Conservation (phyloP, 345 rosid species). For the Pistacia atlantica region DNA sequence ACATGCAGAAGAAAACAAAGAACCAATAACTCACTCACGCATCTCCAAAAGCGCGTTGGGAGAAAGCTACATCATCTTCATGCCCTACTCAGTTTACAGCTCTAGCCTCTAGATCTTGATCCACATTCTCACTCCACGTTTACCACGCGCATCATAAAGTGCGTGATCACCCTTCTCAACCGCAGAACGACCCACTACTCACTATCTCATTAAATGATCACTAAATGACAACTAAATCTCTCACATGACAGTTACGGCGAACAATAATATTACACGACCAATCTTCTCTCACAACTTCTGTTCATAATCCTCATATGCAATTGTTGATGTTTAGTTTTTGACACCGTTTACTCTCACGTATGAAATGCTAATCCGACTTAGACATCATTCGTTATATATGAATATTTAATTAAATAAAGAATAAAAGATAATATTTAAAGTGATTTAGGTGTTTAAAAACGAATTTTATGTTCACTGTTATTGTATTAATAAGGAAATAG, state of each 20-base stretch:
- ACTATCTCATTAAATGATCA: slow-evolving; percentile 9
- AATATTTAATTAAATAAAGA: too few species aligned
- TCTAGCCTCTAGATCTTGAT: not conserved
- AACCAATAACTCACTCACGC: not conserved
- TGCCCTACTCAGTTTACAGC: not conserved
- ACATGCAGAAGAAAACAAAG: not conserved
- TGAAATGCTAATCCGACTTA: too few species aligned
- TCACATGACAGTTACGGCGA: slow-evolving; percentile 33
- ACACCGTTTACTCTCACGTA: too few species aligned
- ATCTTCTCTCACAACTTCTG: too few species aligned
- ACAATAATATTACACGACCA: too few species aligned
- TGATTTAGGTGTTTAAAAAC: rapidly evolving
- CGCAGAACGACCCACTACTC: not conserved
- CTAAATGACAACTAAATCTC: slow-evolving; percentile 16
- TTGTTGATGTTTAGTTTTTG: too few species aligned
- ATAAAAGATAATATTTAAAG: too few species aligned
- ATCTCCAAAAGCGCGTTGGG: not conserved
- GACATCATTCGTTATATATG: too few species aligned
- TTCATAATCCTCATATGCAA: too few species aligned
- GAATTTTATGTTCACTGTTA: too few species aligned
- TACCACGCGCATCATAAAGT: slow-evolving; percentile 3
- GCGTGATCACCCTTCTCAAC: not conserved
- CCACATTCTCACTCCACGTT: not conserved
- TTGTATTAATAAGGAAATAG: too few species aligned
- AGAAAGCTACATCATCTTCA: not conserved